Base-by-base conservation (phyloP, 352 stramenopile species). In the Phytopythium aichiense region DNA sequence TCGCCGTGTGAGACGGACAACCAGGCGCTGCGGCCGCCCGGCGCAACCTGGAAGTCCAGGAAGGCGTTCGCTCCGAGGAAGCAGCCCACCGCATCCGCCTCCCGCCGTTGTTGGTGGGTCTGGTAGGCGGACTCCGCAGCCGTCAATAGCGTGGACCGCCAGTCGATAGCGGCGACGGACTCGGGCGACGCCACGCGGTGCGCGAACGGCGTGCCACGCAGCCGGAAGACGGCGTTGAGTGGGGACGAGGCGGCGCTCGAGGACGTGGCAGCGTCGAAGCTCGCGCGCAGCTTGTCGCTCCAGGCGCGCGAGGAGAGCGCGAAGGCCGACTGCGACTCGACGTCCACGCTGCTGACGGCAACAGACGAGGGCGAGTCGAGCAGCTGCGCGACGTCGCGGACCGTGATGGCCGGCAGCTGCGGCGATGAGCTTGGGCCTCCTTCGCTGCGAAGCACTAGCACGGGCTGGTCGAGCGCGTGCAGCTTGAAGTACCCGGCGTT, bases 11-110 rank as follows among this genome's bases (percentile, higher is more conserved):
- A 76, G 13, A 92, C 81, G 4, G 83, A 84, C 7, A 92, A 58
- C 85, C 85, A 94, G 50, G 72, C 67, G 33, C 67, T 75, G 28
- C 82, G 79, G 15, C 79, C 82, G 11, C 76, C 74, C 9, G 78
- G 74, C 7, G 69, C 70, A 22, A 91, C 48, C 18, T 66, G 56
- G 54, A 94, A 94, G 61, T 94, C 85, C 33, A 87, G 73, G 71
- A 85, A 94, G 35, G 76, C 79, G 38, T 81, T 71, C 8, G 64
- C 48, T 8, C 74, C 74, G 40, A 87, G 81, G 31, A 87, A 80
- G 23, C 61, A 66, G n/a, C 78, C 79, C 37, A 89, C 88, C 8
- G 75, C 70, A 59, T 91, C 80, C 12, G 67, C 8, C 46, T 55
- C 37, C 1, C 20, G 28, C 28, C 46, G 49, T 8, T 56, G 66